Percentiles rank a stretch among this genome's conserved stretches.
Evolutionary conservation across 1,284 basidiomycete genomes (phyloP).

Genomic region (Melampsora larici-populina): DNA sequence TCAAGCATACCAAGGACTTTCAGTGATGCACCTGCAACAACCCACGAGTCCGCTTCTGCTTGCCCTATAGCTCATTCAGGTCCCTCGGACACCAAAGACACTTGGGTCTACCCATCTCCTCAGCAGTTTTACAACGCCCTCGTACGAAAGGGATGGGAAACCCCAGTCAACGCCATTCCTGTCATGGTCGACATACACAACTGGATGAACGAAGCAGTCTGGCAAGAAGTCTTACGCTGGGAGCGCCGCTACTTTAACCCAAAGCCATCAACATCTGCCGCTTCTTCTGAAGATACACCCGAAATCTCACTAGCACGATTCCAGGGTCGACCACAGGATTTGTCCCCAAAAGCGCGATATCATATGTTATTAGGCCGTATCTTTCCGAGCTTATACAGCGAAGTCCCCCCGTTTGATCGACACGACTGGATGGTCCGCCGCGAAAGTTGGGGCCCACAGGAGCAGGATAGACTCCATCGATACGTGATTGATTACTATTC

Average conservation of each 20-base stretch:
- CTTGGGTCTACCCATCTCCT: slow-evolving; percentile 96
- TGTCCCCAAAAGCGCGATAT: slow-evolving; percentile 74
- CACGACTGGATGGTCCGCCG: slow-evolving; percentile 90
- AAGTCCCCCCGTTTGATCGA: slow-evolving; percentile 92
- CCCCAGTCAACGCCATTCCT: slow-evolving; percentile 91
- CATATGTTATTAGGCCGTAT: slow-evolving; percentile 80
- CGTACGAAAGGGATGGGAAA: slow-evolving; percentile 94
- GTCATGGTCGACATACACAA: slow-evolving; percentile 99
- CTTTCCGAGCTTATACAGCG: slow-evolving; percentile 66
- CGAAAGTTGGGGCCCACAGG: not conserved
- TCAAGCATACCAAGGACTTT: slow-evolving; percentile 27
- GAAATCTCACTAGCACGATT: slow-evolving; percentile 70
- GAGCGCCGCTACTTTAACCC: slow-evolving; percentile 60
- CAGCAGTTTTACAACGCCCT: slow-evolving; percentile 99
- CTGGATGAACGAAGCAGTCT: slow-evolving; percentile 93
- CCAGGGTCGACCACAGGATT: slow-evolving; percentile 82
- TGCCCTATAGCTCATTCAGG: slow-evolving; percentile 31
- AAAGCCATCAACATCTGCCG: not conserved
- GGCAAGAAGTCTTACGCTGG: slow-evolving; percentile 93
- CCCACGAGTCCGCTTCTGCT: not conserved
- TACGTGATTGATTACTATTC: slow-evolving; percentile 95
- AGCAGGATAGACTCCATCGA: slow-evolving; percentile 41
- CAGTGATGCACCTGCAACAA: not conserved
- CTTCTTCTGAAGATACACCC: slow-evolving; percentile 55
- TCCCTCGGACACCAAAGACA: slow-evolving; percentile 50